Evolutionary conservation across 495 filamentous ascomycete species (phyloP).

Genomic region (Pseudevernia furfuracea): DNA sequence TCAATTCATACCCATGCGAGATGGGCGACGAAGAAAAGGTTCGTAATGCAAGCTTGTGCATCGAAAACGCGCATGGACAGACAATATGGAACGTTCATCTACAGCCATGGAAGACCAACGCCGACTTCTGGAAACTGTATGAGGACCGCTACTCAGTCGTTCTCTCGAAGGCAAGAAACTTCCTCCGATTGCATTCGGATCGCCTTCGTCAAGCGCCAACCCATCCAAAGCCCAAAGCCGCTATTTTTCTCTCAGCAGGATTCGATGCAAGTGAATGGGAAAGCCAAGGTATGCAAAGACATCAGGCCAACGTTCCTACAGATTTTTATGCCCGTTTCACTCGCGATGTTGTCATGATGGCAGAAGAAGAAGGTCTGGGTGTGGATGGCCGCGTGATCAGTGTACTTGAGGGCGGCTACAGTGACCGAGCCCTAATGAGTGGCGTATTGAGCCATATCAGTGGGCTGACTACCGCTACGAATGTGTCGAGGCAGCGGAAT

Average conservation of each 20-base stretch:
- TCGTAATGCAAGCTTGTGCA: slow-evolving; percentile 80
- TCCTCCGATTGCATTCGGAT: slow-evolving; percentile 60
- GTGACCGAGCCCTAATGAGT: slow-evolving; percentile 77
- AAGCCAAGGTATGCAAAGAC: slow-evolving; percentile 82
- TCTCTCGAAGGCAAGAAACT: slow-evolving; percentile 71
- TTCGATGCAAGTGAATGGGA: slow-evolving; percentile 98
- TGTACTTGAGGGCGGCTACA: slow-evolving; percentile 93
- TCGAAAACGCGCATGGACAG: slow-evolving; percentile 87
- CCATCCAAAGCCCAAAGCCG: slow-evolving; percentile 58
- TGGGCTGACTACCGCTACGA: slow-evolving; percentile 36
- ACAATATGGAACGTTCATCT: slow-evolving; percentile 96
- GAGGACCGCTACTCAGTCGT: slow-evolving; percentile 64
- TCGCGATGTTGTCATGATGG: slow-evolving; percentile 69
- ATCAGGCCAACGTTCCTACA: slow-evolving; percentile 89
- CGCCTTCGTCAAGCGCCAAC: slow-evolving; percentile 47
- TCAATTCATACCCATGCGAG: slow-evolving; percentile 96
- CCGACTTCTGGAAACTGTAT: slow-evolving; percentile 86
- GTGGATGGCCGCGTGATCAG: slow-evolving; percentile 82
- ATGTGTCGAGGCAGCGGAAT: slow-evolving; percentile 27
- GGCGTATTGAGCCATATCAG: slow-evolving; percentile 84
- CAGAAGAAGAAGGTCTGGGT: slow-evolving; percentile 68
- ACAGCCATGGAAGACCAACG: slow-evolving; percentile 69
- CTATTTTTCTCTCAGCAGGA: slow-evolving; percentile 88
- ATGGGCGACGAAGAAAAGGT: slow-evolving; percentile 82
- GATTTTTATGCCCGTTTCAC: slow-evolving; percentile 93